Evolutionary conservation across 805 yeast species (phyloP), one percentile per base, ranked within the genome.

Genomic region (Sugiyamaella americana): DNA sequence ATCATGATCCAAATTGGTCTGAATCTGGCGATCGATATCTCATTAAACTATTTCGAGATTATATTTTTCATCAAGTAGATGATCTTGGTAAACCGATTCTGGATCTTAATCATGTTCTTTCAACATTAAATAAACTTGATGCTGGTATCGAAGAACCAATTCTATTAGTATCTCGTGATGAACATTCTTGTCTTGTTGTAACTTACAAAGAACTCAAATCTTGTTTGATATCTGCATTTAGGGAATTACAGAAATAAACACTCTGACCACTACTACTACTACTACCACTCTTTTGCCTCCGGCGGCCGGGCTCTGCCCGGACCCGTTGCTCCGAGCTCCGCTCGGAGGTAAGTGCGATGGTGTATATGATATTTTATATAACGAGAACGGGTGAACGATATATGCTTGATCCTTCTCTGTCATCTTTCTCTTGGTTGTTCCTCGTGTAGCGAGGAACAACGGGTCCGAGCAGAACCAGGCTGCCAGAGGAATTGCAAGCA

Each of bases 91-190:
- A 75, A 56, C 88, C 95, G 2, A 76, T 80, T 1, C 68, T 87
- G 48, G 96, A 93, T 64, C 70, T 93, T 56, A 81, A 88, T 0
- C 87, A 87, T 62, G 89, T 88, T 4, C 68, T 93, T 50, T 71
- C 78, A 42, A 78, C 84, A 57, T 69, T 93, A 58, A 91, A 91
- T 66, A 93, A 91, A 65, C 70, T 93, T 53, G 98, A 93, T 61
- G 94, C 91, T 4, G 98, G 97, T 1, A 74, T 83, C 29, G 88
- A 86, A 43, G 98, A 93, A 65, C 80, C 78, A 54, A 66, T 93
- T 13, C 68, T 89, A 61, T 72, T 93, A 44, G 87, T 87, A 1
- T 82, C 93, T 29, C 76, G 83, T 8, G 96, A 89, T 62, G 95
- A 87, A 60, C 82, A 80, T 69, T 82, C 79, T 39, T 88, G 97